phyloP scores from a whole-genome alignment of 768 basidiomycete genomes.

The Mycena amicta region DNA sequence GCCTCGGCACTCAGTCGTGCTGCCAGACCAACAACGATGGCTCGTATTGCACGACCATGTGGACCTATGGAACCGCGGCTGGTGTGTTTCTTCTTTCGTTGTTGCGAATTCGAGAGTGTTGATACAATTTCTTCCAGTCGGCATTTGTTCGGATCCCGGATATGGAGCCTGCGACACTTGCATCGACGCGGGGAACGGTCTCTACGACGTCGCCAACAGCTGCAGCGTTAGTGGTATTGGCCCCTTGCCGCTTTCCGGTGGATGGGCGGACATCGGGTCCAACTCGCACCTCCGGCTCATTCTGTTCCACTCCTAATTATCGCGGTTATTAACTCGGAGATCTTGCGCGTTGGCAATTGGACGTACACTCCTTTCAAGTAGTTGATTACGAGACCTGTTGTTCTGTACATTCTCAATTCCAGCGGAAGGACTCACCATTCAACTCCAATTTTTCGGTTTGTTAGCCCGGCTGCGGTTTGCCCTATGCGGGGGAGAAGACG shows the following conservation, averaged over 20 bases:
- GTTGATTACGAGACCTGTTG: too few relatives aligned
- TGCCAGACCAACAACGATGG: constrained; percentile 3
- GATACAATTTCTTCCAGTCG: neutral
- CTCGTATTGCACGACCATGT: constrained; percentile 9
- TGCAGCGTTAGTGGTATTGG: neutral
- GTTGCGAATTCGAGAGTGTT: neutral
- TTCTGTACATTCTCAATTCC: too few relatives aligned
- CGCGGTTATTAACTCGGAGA: too few relatives aligned
- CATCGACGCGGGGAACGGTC: constrained; percentile 1
- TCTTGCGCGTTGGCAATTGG: too few relatives aligned
- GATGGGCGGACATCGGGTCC: constrained; percentile 6
- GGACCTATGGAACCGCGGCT: neutral
- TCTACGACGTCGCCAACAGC: constrained; percentile 4
- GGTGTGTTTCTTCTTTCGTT: neutral
- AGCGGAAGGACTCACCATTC: too few relatives aligned
- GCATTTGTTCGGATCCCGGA: constrained; percentile 4
- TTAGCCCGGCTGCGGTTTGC: too few relatives aligned
- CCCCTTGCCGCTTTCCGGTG: constrained; percentile 4
- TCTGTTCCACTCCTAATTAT: constrained; percentile 8
- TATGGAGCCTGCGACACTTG: constrained; percentile 1
- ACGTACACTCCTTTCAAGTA: too few relatives aligned
- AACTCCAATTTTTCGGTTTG: too few relatives aligned
- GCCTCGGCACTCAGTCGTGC: neutral
- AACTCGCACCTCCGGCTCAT: neutral
- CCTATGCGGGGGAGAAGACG: too few relatives aligned